These are phyloP conservation scores for Cladosporium sp. DNA, from an alignment of 2,329 filamentous ascomycete genomes.

Conservation along the genomic window DNA sequence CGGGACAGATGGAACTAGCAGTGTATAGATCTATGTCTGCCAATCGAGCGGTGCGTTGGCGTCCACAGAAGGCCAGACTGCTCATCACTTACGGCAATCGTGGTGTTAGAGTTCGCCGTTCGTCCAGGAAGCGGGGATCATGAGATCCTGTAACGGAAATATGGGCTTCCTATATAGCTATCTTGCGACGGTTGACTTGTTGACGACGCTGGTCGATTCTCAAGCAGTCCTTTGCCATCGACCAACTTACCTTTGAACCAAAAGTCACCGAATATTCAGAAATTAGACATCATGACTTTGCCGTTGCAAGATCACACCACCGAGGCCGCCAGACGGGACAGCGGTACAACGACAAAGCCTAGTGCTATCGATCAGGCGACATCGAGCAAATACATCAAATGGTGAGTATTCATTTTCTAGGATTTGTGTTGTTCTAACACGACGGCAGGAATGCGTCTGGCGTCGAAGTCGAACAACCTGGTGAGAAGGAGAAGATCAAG, in stretches of 20 bases:
- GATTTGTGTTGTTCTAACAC: background rate
- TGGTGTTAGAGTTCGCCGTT: slow-evolving; percentile 15
- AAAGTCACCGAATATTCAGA: background rate
- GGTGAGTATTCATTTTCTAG: slow-evolving; percentile 15
- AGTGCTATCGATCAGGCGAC: background rate
- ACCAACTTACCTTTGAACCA: background rate
- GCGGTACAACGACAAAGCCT: slow-evolving; percentile 9
- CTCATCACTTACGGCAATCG: background rate
- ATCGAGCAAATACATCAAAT: slow-evolving; percentile 31
- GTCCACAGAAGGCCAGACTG: background rate
- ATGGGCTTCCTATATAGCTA: background rate
- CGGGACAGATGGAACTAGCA: background rate
- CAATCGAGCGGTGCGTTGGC: background rate
- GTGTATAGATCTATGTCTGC: slow-evolving; percentile 4
- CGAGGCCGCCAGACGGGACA: slow-evolving; percentile 14
- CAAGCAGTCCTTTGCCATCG: background rate
- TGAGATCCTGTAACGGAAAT: background rate
- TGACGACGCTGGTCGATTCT: background rate
- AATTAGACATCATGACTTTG: background rate
- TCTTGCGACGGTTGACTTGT: background rate
- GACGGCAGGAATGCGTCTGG: slow-evolving; percentile 37
- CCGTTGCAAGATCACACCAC: slow-evolving; percentile 15
- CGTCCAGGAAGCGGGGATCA: slow-evolving; percentile 18
- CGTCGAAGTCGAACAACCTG: slow-evolving; percentile 37
- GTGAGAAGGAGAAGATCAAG: slow-evolving; percentile 41